Conservation (phyloP, 2,329 filamentous ascomycete species). For the Dothistroma septosporum region DNA sequence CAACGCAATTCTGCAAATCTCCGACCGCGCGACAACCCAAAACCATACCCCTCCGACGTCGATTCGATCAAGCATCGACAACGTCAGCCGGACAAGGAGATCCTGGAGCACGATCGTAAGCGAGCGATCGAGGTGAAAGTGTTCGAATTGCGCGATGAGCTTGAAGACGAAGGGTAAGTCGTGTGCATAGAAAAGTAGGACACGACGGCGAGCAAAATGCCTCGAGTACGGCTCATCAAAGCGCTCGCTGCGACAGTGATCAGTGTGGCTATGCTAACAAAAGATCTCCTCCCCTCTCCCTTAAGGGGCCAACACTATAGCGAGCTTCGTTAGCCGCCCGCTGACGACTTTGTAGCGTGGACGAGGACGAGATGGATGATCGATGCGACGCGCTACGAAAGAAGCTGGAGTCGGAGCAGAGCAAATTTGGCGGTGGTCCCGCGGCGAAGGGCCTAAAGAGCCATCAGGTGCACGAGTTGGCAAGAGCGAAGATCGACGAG, state of each 20-base stretch:
- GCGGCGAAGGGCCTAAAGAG: constrained; percentile 65
- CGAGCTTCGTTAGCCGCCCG: not conserved
- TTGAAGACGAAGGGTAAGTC: constrained; percentile 81
- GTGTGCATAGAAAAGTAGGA: no score
- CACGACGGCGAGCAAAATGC: no score
- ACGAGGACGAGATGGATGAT: constrained; percentile 87
- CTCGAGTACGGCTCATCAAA: no score
- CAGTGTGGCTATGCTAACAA: no score
- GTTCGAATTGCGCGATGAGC: constrained; percentile 78
- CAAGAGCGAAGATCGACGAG: constrained; percentile 93
- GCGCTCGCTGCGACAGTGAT: no score
- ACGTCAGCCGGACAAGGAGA: constrained; percentile 83
- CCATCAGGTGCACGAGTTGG: constrained; percentile 94
- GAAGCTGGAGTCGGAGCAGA: constrained; percentile 56
- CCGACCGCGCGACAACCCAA: constrained; percentile 72
- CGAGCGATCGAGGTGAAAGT: constrained; percentile 90
- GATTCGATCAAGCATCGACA: constrained; percentile 68
- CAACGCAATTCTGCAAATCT: constrained; percentile 92
- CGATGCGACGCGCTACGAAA: constrained; percentile 63
- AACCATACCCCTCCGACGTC: constrained; percentile 67
- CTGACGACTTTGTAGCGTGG: constrained; percentile 50
- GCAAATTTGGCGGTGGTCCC: constrained; percentile 41
- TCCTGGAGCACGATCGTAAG: constrained; percentile 89
- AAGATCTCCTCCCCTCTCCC: no score
- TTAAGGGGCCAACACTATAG: not conserved